These are phyloP conservation scores for Brassica cretica DNA, from an alignment of 345 rosid genomes.

Conservation along the genomic window DNA sequence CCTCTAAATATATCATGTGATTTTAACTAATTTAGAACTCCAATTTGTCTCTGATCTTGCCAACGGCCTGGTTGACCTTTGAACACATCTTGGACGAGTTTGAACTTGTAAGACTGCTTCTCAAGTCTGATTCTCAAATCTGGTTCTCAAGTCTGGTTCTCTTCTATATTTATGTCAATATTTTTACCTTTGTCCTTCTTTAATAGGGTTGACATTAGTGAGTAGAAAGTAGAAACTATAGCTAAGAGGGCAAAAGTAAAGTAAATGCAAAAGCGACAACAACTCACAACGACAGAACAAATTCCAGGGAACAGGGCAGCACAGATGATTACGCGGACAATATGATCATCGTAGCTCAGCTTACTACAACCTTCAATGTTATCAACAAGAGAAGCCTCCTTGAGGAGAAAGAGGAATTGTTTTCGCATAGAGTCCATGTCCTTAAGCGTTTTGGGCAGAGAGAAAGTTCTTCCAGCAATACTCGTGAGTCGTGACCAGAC, in stretches of 20 bases:
- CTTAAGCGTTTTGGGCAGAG: constrained; percentile 74
- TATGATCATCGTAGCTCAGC: constrained; percentile 73
- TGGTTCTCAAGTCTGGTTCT: too few relatives aligned
- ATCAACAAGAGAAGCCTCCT: constrained; percentile 71
- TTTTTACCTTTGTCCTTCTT: too few relatives aligned
- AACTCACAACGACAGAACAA: constrained; percentile 82
- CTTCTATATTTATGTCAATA: too few relatives aligned
- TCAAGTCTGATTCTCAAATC: too few relatives aligned
- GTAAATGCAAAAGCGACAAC: constrained; percentile 26
- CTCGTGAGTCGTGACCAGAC: constrained; percentile 55
- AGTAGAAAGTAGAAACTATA: neutral
- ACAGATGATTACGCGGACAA: constrained; percentile 73
- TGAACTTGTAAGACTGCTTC: too few relatives aligned
- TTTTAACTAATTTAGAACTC: too few relatives aligned
- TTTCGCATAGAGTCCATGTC: constrained; percentile 86
- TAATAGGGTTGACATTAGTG: neutral
- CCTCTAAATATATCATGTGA: too few relatives aligned
- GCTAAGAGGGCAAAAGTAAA: neutral
- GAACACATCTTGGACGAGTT: too few relatives aligned
- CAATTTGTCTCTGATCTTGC: too few relatives aligned
- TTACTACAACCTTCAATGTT: constrained; percentile 52
- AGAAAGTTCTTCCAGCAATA: constrained; percentile 94
- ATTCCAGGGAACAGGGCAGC: constrained; percentile 93
- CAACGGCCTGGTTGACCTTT: too few relatives aligned
- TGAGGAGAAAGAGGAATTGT: constrained; percentile 77